A percentile compares a stretch with the other conserved stretches of the same genome.
Evolutionary conservation across 495 filamentous ascomycete species (phyloP).

Genomic region (Tuber umbilicatum): DNA sequence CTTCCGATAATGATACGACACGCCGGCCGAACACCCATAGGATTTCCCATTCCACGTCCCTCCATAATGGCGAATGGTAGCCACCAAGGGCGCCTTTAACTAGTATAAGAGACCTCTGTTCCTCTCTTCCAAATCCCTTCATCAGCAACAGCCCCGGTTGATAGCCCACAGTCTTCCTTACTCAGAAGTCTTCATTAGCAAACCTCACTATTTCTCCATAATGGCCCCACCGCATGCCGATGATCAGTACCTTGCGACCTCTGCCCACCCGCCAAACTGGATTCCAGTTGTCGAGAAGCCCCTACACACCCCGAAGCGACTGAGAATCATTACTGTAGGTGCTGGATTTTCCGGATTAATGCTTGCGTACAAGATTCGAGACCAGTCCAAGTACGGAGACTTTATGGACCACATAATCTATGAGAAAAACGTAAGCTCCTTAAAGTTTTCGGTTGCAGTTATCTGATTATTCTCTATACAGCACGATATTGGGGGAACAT

Average conservation of each 20-base stretch:
- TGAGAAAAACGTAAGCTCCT: slow-evolving; percentile 59
- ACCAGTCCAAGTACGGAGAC: slow-evolving; percentile 20
- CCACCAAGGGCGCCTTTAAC: not conserved
- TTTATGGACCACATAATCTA: slow-evolving; percentile 56
- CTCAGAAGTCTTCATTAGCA: not conserved
- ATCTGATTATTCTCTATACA: not conserved
- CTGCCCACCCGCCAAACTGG: slow-evolving; percentile 11
- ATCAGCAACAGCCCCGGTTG: not conserved
- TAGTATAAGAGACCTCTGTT: not conserved
- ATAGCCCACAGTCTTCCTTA: not conserved
- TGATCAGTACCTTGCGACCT: not conserved
- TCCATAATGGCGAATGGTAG: not conserved
- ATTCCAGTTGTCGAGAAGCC: slow-evolving; percentile 21
- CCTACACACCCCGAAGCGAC: slow-evolving; percentile 25
- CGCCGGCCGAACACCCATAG: not conserved
- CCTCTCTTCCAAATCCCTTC: not conserved
- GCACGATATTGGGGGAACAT: slow-evolving; percentile 55
- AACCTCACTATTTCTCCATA: not conserved
- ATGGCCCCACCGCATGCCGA: not conserved
- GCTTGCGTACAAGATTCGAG: slow-evolving; percentile 33
- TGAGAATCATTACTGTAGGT: slow-evolving; percentile 32
- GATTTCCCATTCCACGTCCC: not conserved
- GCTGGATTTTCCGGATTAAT: slow-evolving; percentile 38
- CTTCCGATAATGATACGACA: not conserved
- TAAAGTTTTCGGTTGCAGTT: not conserved